Evolutionary conservation across 2,329 filamentous ascomycete species (phyloP), one percentile per base, ranked within the genome.

Genomic region (Neoarthrinium moseri): DNA sequence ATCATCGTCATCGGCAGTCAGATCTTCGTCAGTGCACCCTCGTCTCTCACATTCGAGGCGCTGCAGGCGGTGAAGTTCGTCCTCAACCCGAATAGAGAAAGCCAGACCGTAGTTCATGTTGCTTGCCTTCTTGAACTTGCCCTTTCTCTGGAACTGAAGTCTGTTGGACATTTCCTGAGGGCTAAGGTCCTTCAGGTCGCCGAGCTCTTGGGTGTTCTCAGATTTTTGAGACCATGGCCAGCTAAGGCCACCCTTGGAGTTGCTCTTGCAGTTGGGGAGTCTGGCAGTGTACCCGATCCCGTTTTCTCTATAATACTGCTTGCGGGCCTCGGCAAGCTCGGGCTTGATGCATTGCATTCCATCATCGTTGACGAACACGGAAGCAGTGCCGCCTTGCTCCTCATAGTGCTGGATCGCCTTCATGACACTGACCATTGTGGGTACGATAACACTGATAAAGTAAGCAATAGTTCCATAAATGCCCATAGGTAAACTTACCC

Each of bases 31-130:
- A 29, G 26, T n/a, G n/a, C 8, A n/a, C 8, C n/a, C n/a, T n/a
- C 8, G 26, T n/a, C n/a, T n/a, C 8, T 7, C 8, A 8, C 26
- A n/a, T n/a, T n/a, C 8, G 8, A 8, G 26, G 26, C n/a, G 26
- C 8, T 8, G 8, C n/a, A 53, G 45, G 0, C 51, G 51, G n/a
- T 61, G 56, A 17, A 82, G 57, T 32, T 73, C 72, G 20, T 74
- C 71, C 55, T 85, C 81, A 2, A 84, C 72, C 3, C 72, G 68
- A 51, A 75, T 73, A 45, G 75, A 79, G 40, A 82, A 63, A 39
- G 71, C 71, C 22, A 85, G 64, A 2, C 73, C 80, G 49, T 80
- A 85, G 59, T 86, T 86, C 82, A 86, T 85, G 66, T 86, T 86
- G 22, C 78, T 82, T 3, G 80, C 79, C 62, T 83, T 83, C 64